Evolutionary conservation across 331 rosid species (phyloP).

Genomic region (Telfairia occidentalis): DNA sequence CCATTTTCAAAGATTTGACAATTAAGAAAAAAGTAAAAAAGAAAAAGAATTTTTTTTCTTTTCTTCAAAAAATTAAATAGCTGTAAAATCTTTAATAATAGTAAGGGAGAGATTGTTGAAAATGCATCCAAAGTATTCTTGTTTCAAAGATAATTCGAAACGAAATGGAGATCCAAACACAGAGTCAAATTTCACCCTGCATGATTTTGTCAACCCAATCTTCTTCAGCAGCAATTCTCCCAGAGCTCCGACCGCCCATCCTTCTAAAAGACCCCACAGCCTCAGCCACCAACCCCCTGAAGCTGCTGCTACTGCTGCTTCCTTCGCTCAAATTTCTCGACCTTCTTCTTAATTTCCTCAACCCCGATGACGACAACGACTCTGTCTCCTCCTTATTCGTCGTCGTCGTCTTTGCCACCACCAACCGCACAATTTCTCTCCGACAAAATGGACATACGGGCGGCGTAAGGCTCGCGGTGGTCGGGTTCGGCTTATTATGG

Average conservation of each 20-base stretch:
- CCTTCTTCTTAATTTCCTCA: too few relatives aligned
- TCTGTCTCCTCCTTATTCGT: conserved; percentile 34
- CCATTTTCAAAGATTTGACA: too few relatives aligned
- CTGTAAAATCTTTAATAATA: too few relatives aligned
- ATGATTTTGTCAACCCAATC: conserved; percentile 63
- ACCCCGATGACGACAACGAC: conserved; percentile 21
- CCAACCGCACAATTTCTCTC: conserved; percentile 48
- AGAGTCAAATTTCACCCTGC: not conserved
- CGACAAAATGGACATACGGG: conserved; percentile 93
- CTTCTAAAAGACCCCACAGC: conserved; percentile 50
- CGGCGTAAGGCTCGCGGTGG: conserved; percentile 46
- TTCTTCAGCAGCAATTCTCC: conserved; percentile 52
- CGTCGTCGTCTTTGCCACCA: conserved; percentile 33
- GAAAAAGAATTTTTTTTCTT: too few relatives aligned
- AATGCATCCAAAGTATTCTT: too few relatives aligned
- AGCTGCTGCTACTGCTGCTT: conserved; percentile 72
- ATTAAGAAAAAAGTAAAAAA: too few relatives aligned
- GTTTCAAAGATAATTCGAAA: too few relatives aligned
- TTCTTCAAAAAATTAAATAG: too few relatives aligned
- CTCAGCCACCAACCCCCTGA: conserved; percentile 50
- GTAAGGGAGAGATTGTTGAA: too few relatives aligned
- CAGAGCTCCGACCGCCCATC: conserved; percentile 55
- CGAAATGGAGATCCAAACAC: too few relatives aligned
- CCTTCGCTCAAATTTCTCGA: conserved; percentile 53
- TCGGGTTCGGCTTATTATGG: conserved; percentile 81